phyloP scores from a whole-genome alignment of 2,329 filamentous ascomycete species.

The Stagonosporopsis vannaccii region DNA sequence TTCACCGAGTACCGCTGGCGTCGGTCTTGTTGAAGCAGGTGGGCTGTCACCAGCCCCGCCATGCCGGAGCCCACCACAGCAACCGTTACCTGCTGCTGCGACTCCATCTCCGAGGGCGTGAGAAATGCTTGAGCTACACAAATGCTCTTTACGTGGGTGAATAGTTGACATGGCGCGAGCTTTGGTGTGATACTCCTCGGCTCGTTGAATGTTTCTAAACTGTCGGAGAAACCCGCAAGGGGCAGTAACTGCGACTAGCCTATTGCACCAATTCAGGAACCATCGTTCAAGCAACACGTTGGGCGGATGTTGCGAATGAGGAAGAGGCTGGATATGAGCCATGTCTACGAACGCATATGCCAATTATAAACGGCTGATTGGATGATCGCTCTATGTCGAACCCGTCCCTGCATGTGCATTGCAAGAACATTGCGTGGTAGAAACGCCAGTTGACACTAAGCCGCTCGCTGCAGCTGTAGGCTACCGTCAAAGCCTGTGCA shows the following conservation, averaged over 20 bases:
- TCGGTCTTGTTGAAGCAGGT: slow-evolving; percentile 53
- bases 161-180: slow-evolving; percentile 1
- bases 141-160: background rate
- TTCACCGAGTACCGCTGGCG: slow-evolving; percentile 53
- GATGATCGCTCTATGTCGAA: background rate
- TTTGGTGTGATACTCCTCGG: slow-evolving; percentile 8
- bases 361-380: slow-evolving; percentile 4
- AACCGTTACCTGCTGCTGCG: slow-evolving; percentile 35
- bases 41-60: slow-evolving; percentile 57
- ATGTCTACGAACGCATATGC: background rate
- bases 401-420: slow-evolving; percentile 1
- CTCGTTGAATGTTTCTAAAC: background rate
- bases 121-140: background rate
- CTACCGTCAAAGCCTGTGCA: background rate
- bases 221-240: slow-evolving; percentile 13
- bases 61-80: slow-evolving; percentile 59
- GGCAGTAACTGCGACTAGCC: slow-evolving; percentile 12
- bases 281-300: background rate
- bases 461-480: background rate
- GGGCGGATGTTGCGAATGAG: background rate
- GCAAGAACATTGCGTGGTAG: background rate
- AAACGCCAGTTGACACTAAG: background rate
- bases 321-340: background rate
- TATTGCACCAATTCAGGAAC: background rate
- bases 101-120: slow-evolving; percentile 12